phyloP scores from a whole-genome alignment of 2,329 filamentous ascomycete species.

The Verticillium nubilum region DNA sequence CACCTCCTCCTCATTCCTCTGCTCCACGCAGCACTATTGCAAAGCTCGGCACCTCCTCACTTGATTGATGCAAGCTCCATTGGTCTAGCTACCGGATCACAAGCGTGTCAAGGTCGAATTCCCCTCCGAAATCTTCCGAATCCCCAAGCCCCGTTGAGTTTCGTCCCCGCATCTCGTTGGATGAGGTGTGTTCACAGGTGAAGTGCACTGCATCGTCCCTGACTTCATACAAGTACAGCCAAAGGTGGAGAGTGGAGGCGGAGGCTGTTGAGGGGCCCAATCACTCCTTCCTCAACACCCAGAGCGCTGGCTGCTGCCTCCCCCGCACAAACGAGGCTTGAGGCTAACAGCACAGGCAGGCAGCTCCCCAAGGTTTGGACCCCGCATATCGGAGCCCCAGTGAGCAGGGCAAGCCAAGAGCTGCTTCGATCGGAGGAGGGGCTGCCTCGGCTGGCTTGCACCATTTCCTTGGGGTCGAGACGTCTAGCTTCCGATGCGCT shows the following conservation, averaged over 20 bases:
- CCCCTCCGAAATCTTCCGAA: neutral
- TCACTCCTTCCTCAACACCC: neutral
- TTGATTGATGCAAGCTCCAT: neutral
- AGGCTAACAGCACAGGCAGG: neutral
- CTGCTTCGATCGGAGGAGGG: neutral
- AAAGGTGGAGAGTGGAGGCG: no score
- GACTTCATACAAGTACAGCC: no score
- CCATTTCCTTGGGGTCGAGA: neutral
- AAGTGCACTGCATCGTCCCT: neutral
- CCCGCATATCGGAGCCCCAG: neutral
- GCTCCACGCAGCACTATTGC: neutral
- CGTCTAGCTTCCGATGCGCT: neutral
- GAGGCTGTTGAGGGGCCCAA: no score
- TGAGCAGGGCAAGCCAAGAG: neutral
- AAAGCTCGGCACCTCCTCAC: neutral
- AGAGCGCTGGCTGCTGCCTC: neutral
- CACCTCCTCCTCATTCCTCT: neutral
- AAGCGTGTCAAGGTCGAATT: neutral
- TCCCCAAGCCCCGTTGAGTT: neutral
- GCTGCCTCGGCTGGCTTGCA: neutral
- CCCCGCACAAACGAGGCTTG: neutral
- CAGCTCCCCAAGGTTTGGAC: neutral
- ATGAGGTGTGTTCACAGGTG: neutral
- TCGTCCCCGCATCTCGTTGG: neutral
- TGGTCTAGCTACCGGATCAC: neutral